Conservation (phyloP, 2,329 filamentous ascomycete genomes). For the Pleoardoris graminearum region DNA sequence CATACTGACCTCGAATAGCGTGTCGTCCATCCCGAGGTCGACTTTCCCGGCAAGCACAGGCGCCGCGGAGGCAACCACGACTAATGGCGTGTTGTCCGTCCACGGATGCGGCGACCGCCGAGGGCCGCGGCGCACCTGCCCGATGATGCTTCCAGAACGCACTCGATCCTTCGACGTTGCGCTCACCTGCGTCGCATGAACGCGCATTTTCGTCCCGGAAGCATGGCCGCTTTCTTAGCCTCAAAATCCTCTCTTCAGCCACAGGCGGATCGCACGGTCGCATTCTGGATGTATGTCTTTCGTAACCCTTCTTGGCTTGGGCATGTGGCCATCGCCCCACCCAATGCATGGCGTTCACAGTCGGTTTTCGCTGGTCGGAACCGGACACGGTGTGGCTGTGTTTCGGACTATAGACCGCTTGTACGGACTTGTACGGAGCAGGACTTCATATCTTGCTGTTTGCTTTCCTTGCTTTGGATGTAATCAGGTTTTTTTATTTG, state of each 20-base stretch:
- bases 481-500: not conserved
- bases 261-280: not conserved
- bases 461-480: not conserved
- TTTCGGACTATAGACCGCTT: not conserved
- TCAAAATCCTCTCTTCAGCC: not conserved
- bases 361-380: conserved; percentile 8
- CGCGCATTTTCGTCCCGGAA: not conserved
- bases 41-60: conserved; percentile 71
- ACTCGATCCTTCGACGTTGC: conserved; percentile 21
- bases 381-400: not conserved
- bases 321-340: not conserved
- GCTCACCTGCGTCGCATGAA: conserved; percentile 9
- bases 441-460: not conserved
- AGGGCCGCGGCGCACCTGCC: conserved; percentile 16
- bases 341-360: conserved; percentile 1
- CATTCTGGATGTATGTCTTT: not conserved
- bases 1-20: conserved; percentile 50
- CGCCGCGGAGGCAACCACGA: conserved; percentile 46
- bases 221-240: not conserved
- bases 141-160: conserved; percentile 27
- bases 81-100: conserved; percentile 17
- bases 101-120: conserved; percentile 19
- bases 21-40: conserved; percentile 88
- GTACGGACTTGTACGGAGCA: not conserved
- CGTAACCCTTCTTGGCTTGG: not conserved